These are phyloP conservation scores for Gillenia trifoliata DNA, from an alignment of 306 rosid genomes.

Conservation along the genomic window DNA sequence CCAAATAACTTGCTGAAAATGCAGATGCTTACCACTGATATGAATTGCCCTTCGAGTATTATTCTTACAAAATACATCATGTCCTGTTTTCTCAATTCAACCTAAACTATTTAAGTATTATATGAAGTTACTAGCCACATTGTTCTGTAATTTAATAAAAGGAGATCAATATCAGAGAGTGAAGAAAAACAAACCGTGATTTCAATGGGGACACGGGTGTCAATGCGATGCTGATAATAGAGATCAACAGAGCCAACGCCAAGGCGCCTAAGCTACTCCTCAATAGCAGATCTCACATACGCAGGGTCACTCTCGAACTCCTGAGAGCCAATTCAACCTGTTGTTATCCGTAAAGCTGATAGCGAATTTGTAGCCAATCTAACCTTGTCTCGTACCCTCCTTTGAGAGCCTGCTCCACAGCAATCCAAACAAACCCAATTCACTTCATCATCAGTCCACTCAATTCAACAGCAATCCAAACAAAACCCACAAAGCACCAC, in stretches of 20 bases:
- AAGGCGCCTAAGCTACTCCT: conserved; percentile 62
- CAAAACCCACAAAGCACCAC: not conserved
- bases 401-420: conserved; percentile 29
- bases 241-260: conserved; percentile 55
- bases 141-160: not conserved
- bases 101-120: not conserved
- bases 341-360: not conserved
- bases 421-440: not conserved
- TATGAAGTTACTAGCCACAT: not conserved
- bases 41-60: not conserved
- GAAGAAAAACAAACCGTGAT: conserved; percentile 43
- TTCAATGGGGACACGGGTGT: conserved; percentile 64
- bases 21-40: not conserved
- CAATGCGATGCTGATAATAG: conserved; percentile 69
- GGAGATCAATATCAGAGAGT: not conserved
- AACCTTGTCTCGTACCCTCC: conserved; percentile 39
- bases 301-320: conserved; percentile 63
- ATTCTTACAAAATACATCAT: not conserved
- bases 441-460: not conserved
- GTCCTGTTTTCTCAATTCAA: not conserved
- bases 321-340: conserved; percentile 14
- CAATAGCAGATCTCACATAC: conserved; percentile 64
- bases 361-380: too few relatives aligned
- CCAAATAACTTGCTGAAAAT: not conserved
- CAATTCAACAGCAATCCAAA: not conserved